Base-by-base conservation (phyloP, 2,329 filamentous ascomycete species). In the Emergomyces orientalis region DNA sequence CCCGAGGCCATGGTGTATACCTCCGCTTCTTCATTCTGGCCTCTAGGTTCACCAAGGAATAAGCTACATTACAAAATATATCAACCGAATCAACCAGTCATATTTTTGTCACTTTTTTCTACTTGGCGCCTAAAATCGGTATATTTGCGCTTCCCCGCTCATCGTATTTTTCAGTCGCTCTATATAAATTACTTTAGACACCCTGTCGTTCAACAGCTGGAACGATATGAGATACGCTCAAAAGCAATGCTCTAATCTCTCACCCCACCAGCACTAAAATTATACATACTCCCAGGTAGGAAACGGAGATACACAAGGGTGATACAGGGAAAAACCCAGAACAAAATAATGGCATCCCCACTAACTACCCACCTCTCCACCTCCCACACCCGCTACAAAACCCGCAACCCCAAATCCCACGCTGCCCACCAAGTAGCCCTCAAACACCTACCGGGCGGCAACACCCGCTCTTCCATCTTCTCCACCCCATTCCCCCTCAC, bases 401-500 rank as follows among this genome's bases (percentile, higher is more conserved):
- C n/a, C 54, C 54, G 54, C 54, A 56, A 39, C 11, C 54, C 30
- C n/a, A 32, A 25, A 37, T 56, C 54, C 32, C n/a, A 56, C 19
- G 34, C 54, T 32, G 54, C 54, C 32, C 54, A 56, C 32, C 54
- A 56, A 14, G 34, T 22, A 14, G 32, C 54, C 19, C 19, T 56
- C 54, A 56, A 56, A 39, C 32, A 56, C n/a, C 19, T 56, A 3
- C 54, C 54, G 11, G 54, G 54, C n/a, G 54, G 54, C 9, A 56
- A 56, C 32, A 56, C 54, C 19, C 54, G 32, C 34, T 39, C 54
- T 32, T 41, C 54, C 19, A 39, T 56, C 34, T 56, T 56, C 54
- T 37, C 71, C 37, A 52, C 63, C 1, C 75, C 75, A 0, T 76
- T 75, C 60, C 73, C 74, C 1, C 58, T 76, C 6, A 71, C 69